Percentiles rank a stretch among this genome's conserved stretches.
These are phyloP conservation scores for Brassica hybrid DNA, from an alignment of 441 rosid genomes.

Conservation along the genomic window DNA sequence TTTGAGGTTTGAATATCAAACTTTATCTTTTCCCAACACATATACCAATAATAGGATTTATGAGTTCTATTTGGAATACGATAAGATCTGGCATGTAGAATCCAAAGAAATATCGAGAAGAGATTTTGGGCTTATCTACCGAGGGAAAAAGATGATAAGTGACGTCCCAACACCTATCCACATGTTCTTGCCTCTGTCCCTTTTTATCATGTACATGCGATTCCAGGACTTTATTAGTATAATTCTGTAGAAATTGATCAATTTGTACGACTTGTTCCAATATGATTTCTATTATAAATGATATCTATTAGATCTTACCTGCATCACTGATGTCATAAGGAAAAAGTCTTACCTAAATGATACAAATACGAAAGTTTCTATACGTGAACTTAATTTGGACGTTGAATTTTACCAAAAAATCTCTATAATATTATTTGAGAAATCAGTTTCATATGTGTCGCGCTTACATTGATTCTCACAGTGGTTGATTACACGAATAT, in stretches of 20 bases:
- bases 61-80: background rate
- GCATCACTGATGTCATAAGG: background rate
- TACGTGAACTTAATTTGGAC: conserved; percentile 24
- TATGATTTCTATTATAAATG: background rate
- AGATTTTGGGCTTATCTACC: background rate
- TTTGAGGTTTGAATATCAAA: conserved; percentile 19
- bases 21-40: conserved; percentile 31
- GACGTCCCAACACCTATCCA: conserved; percentile 37
- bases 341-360: conserved; percentile 6
- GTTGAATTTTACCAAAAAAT: background rate
- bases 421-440: too few species aligned
- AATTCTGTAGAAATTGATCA: background rate
- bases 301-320: conserved; percentile 24
- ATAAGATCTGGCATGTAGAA: background rate
- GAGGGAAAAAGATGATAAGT: conserved; percentile 9
- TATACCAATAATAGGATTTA: background rate
- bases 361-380: conserved; percentile 29
- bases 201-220: conserved; percentile 32
- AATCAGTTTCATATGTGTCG: too few species aligned
- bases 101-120: background rate
- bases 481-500: too few species aligned
- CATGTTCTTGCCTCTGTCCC: conserved; percentile 32
- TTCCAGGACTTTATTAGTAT: background rate
- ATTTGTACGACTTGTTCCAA: conserved; percentile 14
- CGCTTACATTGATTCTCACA: too few species aligned